These are phyloP conservation scores for Leccinum glutinopallens DNA, from an alignment of 1,284 basidiomycete genomes.

Conservation along the genomic window DNA sequence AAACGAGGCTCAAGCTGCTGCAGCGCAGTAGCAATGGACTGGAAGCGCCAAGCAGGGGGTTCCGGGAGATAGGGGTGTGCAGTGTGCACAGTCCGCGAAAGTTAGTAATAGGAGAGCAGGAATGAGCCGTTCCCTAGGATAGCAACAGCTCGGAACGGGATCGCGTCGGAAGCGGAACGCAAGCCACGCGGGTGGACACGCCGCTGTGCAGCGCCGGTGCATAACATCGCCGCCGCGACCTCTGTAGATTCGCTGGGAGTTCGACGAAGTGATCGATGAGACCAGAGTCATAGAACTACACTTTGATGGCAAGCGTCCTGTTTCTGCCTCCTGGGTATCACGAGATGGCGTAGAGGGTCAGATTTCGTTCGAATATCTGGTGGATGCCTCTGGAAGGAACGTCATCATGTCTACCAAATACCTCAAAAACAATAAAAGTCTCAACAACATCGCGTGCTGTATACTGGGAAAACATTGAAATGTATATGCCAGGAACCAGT, in stretches of 20 bases:
- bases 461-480: constrained; percentile 47
- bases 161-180: no score
- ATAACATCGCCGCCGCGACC: no score
- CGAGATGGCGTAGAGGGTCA: constrained; percentile 22
- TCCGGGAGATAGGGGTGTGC: no score
- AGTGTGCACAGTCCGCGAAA: no score
- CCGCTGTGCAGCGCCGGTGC: no score
- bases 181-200: no score
- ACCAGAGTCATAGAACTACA: constrained; percentile 40
- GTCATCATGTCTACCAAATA: background rate
- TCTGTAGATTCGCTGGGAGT: background rate
- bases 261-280: constrained; percentile 39
- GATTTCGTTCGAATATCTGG: background rate
- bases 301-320: constrained; percentile 38
- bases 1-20: no score
- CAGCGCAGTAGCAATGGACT: no score
- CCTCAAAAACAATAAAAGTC: background rate
- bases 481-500: constrained; percentile 21
- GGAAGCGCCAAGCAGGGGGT: no score
- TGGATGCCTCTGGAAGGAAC: background rate
- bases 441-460: constrained; percentile 35
- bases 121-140: no score
- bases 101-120: no score
- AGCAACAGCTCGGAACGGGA: no score
- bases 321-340: constrained; percentile 44